phyloP scores from a whole-genome alignment of 2,329 filamentous ascomycete species.

The Alternaria rosae region DNA sequence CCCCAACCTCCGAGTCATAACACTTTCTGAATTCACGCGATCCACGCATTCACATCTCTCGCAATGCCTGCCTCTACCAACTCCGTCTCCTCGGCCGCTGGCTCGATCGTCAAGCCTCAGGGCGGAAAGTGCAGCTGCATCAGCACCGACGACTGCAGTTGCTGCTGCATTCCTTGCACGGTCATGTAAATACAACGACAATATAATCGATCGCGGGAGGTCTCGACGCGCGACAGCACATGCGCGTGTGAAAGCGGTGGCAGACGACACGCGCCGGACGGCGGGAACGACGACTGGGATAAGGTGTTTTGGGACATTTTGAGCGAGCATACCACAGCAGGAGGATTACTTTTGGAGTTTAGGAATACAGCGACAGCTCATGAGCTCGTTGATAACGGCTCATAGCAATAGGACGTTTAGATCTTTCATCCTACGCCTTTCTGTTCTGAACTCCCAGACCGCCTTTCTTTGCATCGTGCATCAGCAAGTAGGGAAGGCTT shows the following conservation, averaged over 20 bases:
- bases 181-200: slow-evolving; percentile 42
- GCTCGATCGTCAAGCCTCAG: slow-evolving; percentile 47
- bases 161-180: slow-evolving; percentile 48
- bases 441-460: neutral
- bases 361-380: neutral
- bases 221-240: neutral
- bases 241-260: neutral
- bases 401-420: neutral
- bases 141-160: slow-evolving; percentile 42
- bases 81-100: slow-evolving; percentile 40
- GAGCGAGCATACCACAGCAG: slow-evolving; percentile 1
- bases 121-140: slow-evolving; percentile 40
- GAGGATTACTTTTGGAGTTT: neutral
- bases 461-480: neutral
- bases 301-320: neutral
- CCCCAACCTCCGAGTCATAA: neutral
- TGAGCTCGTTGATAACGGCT: neutral
- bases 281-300: neutral
- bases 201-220: neutral
- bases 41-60: neutral
- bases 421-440: neutral
- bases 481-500: neutral
- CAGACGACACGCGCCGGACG: neutral
- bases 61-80: slow-evolving; percentile 45
- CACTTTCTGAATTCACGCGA: neutral